Base-by-base conservation (phyloP, 495 filamentous ascomycete genomes). In the Amniculicola lignicola region DNA sequence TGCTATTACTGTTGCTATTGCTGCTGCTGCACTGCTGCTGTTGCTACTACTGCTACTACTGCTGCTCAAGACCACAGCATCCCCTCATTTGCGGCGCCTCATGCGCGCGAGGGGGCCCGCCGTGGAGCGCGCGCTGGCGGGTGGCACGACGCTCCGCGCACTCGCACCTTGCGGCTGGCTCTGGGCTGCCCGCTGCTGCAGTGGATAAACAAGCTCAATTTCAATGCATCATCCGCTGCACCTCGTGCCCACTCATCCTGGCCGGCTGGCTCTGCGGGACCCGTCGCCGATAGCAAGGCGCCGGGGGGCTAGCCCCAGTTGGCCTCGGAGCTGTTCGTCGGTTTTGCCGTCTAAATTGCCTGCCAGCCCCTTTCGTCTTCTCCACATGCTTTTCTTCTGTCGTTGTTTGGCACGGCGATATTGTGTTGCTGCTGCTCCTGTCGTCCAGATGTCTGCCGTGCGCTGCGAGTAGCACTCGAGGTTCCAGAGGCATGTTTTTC, bases 161-260 rank as follows among this genome's bases (percentile, higher is more conserved):
- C 12, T 22, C 16, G 37, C 22, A 33, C 14, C 15, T 19, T 3
- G 38, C 21, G 39, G n/a, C 37, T 27, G 50, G 19, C 39, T 29
- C 3, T 27, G 38, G 22, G 16, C 15, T 6, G 10, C 16, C 9
- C 6, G 38, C 38, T 10, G 9, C 16, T 6, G 42, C 18, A 11
- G 10, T 37, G 50, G 41, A 55, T 55, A 55, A 55, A 55, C 51
- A 50, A 50, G 45, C 39, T 49, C 54, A 55, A 50, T 57, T 41
- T 57, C 44, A 35, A 50, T 57, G 54, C 54, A 33, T 16, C 31
- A 7, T 5, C 41, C 22, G 18, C 29, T 22, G 14, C 29, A 5
- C 39, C 33, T 47, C 10, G 31, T 24, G 14, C 42, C 27, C 40
- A 9, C 39, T 19, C 35, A 14, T 5, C 31, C n/a, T 40, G 6